Conservation (phyloP, 192 early-diverging fungal species). For the Fimicolochytrium jonesii region DNA sequence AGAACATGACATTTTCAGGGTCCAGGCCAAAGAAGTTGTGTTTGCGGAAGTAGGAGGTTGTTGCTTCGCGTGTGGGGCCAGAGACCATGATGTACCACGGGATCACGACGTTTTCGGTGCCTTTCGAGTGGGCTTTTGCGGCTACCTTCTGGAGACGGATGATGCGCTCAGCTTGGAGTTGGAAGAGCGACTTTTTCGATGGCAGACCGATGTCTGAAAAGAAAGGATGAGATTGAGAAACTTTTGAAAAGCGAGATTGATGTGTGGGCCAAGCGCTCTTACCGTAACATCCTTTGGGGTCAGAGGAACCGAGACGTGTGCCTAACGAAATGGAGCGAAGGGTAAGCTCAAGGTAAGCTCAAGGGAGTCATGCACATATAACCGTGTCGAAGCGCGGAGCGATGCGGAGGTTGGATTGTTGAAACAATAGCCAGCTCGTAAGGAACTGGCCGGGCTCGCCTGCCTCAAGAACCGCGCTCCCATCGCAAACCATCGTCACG, state of each 20-base stretch:
- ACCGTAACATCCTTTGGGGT: slow-evolving; percentile 92
- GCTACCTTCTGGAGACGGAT: slow-evolving; percentile 69
- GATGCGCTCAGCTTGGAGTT: slow-evolving; percentile 93
- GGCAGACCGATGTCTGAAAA: slow-evolving; percentile 90
- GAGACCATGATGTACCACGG: slow-evolving; percentile 99
- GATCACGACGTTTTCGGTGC: slow-evolving; percentile 60
- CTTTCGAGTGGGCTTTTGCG: slow-evolving; percentile 9
- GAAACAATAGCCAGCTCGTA: no score
- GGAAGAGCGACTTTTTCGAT: slow-evolving; percentile 84
- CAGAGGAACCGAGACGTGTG: slow-evolving; percentile 55
- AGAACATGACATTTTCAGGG: slow-evolving; percentile 83
- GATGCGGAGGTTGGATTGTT: no score
- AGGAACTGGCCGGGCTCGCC: no score
- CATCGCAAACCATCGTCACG: no score
- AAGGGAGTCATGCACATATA: no score
- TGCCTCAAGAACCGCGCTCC: no score
- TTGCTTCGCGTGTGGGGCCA: slow-evolving; percentile 82
- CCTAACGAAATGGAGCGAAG: no score
- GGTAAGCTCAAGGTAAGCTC: no score
- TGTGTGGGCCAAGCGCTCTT: no score
- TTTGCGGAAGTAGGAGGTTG: slow-evolving; percentile 72
- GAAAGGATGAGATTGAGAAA: no score
- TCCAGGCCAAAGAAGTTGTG: slow-evolving; percentile 86
- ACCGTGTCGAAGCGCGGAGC: no score
- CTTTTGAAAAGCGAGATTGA: no score